Evolutionary conservation across 163 green algal genomes (phyloP), one percentile per base, ranked within the genome.

Genomic region (Coccomyxa subellipsoidea): DNA sequence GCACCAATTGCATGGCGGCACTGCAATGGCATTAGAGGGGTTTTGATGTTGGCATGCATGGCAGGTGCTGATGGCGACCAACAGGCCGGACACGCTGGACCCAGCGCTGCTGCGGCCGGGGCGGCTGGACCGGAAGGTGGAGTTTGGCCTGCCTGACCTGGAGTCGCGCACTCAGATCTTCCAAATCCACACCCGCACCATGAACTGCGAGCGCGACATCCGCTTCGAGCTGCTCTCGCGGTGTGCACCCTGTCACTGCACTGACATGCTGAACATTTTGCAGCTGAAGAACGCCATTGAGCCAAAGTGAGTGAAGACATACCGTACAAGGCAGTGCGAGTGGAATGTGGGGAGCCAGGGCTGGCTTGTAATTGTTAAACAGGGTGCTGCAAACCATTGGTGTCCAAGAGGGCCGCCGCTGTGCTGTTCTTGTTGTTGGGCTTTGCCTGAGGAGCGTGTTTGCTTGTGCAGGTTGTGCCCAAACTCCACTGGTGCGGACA

Each of bases 141-240:
- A 99, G 89, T 99, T 99, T 88, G 93, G 95, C 8, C 90, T 99
- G 79, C 97, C 97, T 34, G 97, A 99, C 87, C 90, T 99, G 40
- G 97, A 99, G 87, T 91, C 82, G 35, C 87, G 97, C 75, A 97
- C 96, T 12, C 95, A 98, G 87, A 99, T 99, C 89, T 99, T 99
- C 92, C 92, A 97, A 84, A 99, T 99, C 88, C 97, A 99, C 90
- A 98, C 96, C 0, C 92, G 95, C 69, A 94, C 96, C 18, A 99
- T 99, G 97, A 96, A 94, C 83, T 96, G 94, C 75, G 96, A 99
- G 91, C 90, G 94, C 8, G 94, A 97, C 89, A 97, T 98, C 84
- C 88, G 95, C 8, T 99, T 96, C 83, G 96, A 99, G 93, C 93
- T 99, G 69, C 92, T 99, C 38, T 92, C 94, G 39, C 86, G 94